Evolutionary conservation across 306 rosid genomes (phyloP).

Genomic region (Dalbergia cochinchinensis): DNA sequence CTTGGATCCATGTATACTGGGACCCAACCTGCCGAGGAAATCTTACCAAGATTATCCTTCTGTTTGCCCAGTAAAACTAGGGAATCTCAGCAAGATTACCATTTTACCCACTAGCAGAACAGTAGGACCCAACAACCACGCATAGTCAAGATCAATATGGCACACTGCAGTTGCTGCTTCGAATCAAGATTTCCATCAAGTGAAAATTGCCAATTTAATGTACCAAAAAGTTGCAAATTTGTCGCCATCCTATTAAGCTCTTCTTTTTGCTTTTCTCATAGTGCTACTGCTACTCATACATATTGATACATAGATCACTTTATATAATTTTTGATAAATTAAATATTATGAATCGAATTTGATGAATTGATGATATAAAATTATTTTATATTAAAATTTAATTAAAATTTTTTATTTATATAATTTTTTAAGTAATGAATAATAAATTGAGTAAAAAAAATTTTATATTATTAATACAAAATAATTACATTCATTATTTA

Average conservation of each 20-base stretch:
- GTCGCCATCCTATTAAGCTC: not conserved
- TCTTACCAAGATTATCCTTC: slow-evolving; percentile 31
- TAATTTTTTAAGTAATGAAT: too few species aligned
- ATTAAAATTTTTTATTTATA: too few species aligned
- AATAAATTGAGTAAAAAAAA: too few species aligned
- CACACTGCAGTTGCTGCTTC: not conserved
- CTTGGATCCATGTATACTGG: slow-evolving; percentile 32
- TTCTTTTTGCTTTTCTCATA: not conserved
- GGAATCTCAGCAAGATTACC: slow-evolving; percentile 39
- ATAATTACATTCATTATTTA: too few species aligned
- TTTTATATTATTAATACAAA: too few species aligned
- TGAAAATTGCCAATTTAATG: not conserved
- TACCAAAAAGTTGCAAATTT: slow-evolving; percentile 1
- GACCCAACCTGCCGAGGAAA: slow-evolving; percentile 48
- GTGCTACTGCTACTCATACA: not conserved
- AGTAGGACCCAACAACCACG: slow-evolving; percentile 37
- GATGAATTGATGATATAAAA: too few species aligned
- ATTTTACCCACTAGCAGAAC: slow-evolving; percentile 27
- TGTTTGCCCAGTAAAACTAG: slow-evolving; percentile 14
- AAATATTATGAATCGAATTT: too few species aligned
- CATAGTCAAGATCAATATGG: slow-evolving; percentile 14
- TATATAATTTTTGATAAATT: too few species aligned
- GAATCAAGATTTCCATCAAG: slow-evolving; percentile 1
- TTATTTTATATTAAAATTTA: too few species aligned
- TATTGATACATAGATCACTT: too few species aligned